These are phyloP conservation scores for Esteya vermicola DNA, from an alignment of 2,329 filamentous ascomycete genomes.

Conservation along the genomic window DNA sequence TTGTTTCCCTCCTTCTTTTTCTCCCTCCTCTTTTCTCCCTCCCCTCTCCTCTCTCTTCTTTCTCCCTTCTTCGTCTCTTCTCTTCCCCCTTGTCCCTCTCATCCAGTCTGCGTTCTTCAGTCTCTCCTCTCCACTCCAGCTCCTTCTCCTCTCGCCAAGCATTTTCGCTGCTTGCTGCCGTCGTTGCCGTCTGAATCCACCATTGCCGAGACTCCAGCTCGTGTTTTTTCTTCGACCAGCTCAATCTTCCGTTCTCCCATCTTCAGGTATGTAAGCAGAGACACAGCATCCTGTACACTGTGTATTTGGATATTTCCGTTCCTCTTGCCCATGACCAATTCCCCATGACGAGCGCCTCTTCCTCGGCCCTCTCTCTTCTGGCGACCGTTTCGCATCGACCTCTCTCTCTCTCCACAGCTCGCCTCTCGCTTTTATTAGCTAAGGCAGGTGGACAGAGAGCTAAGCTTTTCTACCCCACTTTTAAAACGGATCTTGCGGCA, in stretches of 20 bases:
- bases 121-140: neutral
- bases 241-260: neutral
- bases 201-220: neutral
- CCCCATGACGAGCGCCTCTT: neutral
- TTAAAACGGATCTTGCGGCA: conserved; percentile 10
- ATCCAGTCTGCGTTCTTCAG: conserved; percentile 7
- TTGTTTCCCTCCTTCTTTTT: neutral
- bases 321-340: too few relatives aligned
- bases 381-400: neutral
- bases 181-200: neutral
- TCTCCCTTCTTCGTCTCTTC: conserved; percentile 5
- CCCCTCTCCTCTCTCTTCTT: conserved; percentile 1
- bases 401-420: neutral
- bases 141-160: conserved; percentile 7
- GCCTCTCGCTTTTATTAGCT: neutral
- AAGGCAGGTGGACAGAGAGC: conserved; percentile 6
- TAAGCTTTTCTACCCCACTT: conserved; percentile 10
- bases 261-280: too few relatives aligned
- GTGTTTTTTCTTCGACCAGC: too few relatives aligned
- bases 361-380: neutral
- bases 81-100: neutral
- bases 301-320: too few relatives aligned
- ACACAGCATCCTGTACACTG: too few relatives aligned
- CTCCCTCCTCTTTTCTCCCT: neutral
- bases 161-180: neutral